These are phyloP conservation scores for Metschnikowia similis DNA, from an alignment of 805 yeast genomes.

Conservation along the genomic window DNA sequence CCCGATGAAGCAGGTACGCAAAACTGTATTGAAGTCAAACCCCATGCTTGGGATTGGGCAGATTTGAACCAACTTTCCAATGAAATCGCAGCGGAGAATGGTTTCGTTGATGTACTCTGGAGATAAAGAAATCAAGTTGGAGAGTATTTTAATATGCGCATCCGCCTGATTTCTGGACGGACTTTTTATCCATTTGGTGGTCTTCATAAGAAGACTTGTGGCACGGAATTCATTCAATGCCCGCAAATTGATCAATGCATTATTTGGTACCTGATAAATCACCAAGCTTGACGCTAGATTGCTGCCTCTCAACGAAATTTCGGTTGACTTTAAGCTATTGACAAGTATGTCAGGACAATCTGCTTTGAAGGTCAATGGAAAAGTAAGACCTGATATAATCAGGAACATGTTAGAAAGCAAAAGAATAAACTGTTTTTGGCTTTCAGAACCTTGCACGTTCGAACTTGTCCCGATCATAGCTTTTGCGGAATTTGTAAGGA, in stretches of 20 bases:
- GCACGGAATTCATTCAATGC: slow-evolving; percentile 39
- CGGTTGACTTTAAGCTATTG: slow-evolving; percentile 60
- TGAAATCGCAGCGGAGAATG: slow-evolving; percentile 45
- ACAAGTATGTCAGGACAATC: slow-evolving; percentile 40
- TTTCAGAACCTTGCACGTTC: slow-evolving; percentile 6
- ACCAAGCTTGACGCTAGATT: slow-evolving; percentile 38
- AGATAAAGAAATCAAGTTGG: slow-evolving; percentile 32
- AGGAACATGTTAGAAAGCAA: slow-evolving; percentile 34
- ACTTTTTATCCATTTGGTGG: slow-evolving; percentile 33
- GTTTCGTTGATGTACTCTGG: slow-evolving; percentile 30
- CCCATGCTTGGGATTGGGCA: slow-evolving; percentile 47
- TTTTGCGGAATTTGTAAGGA: slow-evolving; percentile 23
- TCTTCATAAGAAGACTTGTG: slow-evolving; percentile 30
- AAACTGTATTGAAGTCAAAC: slow-evolving; percentile 42
- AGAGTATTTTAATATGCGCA: slow-evolving; percentile 29
- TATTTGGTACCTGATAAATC: slow-evolving; percentile 57
- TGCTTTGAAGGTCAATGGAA: slow-evolving; percentile 35
- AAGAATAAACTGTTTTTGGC: slow-evolving; percentile 24
- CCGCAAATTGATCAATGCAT: slow-evolving; percentile 55
- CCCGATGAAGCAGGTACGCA: slow-evolving; percentile 47
- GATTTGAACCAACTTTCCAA: slow-evolving; percentile 48
- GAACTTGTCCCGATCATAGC: slow-evolving; percentile 26
- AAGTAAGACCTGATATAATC: slow-evolving; percentile 30
- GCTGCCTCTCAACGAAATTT: slow-evolving; percentile 58
- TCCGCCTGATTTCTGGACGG: slow-evolving; percentile 21